Conservation (phyloP, 163 green algal species). For the Scenedesmus sp. region DNA sequence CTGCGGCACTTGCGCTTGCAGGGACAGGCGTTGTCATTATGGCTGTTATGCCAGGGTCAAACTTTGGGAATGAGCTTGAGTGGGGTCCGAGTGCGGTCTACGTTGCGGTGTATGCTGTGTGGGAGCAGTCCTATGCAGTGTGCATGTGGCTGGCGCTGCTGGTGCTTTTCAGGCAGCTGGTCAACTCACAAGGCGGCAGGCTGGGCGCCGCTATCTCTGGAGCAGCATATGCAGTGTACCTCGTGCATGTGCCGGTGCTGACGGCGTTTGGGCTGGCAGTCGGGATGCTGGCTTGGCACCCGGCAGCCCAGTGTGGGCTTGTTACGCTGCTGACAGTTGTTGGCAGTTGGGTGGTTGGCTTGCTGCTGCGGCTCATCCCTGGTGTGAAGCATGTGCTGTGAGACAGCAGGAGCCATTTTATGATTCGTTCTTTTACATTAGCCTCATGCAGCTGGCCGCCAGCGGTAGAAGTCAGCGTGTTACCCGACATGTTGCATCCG, state of each 20-base stretch:
- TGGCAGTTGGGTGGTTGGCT: background rate
- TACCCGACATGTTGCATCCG: too few species aligned
- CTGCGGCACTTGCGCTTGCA: background rate
- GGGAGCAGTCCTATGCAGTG: constrained; percentile 20
- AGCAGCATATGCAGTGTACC: constrained; percentile 21
- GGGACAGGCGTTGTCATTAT: background rate
- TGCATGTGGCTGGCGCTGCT: constrained; percentile 17
- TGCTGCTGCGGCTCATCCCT: constrained; percentile 2
- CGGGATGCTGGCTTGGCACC: background rate
- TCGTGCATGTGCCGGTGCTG: constrained; percentile 23
- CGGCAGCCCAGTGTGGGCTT: constrained; percentile 5
- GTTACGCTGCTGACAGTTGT: background rate
- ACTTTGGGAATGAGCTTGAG: background rate
- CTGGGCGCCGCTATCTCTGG: background rate
- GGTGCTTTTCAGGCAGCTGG: background rate
- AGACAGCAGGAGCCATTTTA: too few species aligned
- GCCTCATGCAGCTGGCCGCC: too few species aligned
- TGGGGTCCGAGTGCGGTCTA: background rate
- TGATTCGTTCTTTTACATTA: too few species aligned
- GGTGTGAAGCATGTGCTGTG: constrained; percentile 4
- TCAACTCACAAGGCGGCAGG: background rate
- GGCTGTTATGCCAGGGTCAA: background rate
- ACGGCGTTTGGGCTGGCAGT: background rate
- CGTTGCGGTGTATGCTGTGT: background rate
- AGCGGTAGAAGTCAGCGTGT: too few species aligned